Percentiles rank a stretch among this genome's conserved stretches.
phyloP scores from a whole-genome alignment of 1,139 yeast genomes.

The Yueomyces sp. region DNA sequence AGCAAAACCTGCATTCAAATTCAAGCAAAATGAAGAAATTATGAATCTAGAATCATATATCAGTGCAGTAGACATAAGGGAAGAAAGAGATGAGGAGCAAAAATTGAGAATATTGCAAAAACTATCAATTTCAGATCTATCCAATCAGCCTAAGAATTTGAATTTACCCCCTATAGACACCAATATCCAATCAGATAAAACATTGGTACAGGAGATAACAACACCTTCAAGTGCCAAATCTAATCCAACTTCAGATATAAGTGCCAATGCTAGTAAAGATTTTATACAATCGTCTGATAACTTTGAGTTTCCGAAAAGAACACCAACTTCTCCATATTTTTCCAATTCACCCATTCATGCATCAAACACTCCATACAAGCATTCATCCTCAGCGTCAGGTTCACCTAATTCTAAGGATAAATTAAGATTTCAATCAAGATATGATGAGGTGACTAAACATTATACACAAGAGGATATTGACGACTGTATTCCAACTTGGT shows the following conservation, averaged over 20 bases:
- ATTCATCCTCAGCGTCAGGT: not conserved
- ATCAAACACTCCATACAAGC: too few species aligned
- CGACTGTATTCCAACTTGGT: slow-evolving; percentile 28
- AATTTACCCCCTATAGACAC: not conserved
- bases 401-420: slow-evolving; percentile 8
- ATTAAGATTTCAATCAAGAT: slow-evolving; percentile 17
- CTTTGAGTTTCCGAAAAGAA: slow-evolving; percentile 11
- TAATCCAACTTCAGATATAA: not conserved
- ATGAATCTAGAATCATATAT: slow-evolving; percentile 23
- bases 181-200: not conserved
- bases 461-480: slow-evolving; percentile 10
- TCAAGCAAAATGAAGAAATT: slow-evolving; percentile 34
- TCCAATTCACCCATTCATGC: too few species aligned
- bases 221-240: slow-evolving; percentile 8
- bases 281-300: slow-evolving; percentile 3
- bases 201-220: too few species aligned
- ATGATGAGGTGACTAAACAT: slow-evolving; percentile 7
- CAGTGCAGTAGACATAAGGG: slow-evolving; percentile 20
- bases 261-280: not conserved
- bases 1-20: slow-evolving; percentile 25
- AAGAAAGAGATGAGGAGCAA: slow-evolving; percentile 9
- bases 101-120: not conserved
- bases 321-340: not conserved
- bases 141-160: not conserved
- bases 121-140: not conserved